Base-by-base conservation (phyloP, 176 grass and related monocot genomes). In the Phyllostachys edulis region DNA sequence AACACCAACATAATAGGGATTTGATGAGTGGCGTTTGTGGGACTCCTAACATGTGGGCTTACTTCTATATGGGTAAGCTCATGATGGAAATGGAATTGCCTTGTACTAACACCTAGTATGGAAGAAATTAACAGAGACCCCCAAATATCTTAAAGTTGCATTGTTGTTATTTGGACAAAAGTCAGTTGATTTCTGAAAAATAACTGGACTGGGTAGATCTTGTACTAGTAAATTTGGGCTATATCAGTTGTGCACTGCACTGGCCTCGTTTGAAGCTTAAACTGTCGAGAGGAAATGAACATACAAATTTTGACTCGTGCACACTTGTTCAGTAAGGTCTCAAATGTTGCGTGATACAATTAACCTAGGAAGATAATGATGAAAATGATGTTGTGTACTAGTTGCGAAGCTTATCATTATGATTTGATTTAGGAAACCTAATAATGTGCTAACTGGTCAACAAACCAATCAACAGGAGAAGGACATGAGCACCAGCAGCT, bases 401-500 rank as follows among this genome's bases (percentile, higher is more conserved):
- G 7, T 66, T 68, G 60, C 60, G 55, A 74, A 59, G 68, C 75
- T 49, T 86, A 71, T 82, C n/a, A 63, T 67, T 38, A 9, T 37
- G 65, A 84, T 90, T 90, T 87, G 64, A 59, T 86, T 80, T 76
- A 23, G 45, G 57, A 39, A 78, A 72, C 67, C 46, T 78, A 82
- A 86, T 86, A 78, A 82, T 73, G 84, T 47, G 46, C 38, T 67
- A 12, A 82, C 67, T n/a, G 73, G 86, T 83, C 80, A 76, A 91
- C 60, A 96, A 90, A 54, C 36, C 16, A 24, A 84, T 87, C 79
- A 70, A 90, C 87, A 99, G 96, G 96, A 88, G 67, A 92, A 87
- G 90, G 93, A 96, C 60, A 82, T 82, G 45, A 90, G 93, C 89
- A 90, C 70, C 36, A 88, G 89, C 84, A 94, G 85, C 68, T 99